Evolutionary conservation across 768 basidiomycete species (phyloP).

Genomic region (Suillus fuscotomentosus): DNA sequence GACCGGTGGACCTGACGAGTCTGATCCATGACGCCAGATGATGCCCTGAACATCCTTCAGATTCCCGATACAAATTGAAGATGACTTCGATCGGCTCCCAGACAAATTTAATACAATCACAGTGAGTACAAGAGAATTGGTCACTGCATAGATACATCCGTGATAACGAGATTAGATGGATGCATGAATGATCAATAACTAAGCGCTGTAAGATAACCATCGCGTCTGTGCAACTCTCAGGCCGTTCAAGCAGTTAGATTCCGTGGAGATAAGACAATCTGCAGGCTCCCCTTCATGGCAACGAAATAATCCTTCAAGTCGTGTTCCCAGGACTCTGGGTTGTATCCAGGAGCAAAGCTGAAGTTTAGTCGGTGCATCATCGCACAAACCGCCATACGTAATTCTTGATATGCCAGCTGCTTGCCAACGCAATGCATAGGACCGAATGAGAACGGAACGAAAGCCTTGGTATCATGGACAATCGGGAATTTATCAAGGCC

Average conservation of each 20-base stretch:
- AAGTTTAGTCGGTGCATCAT: slow-evolving; percentile 43
- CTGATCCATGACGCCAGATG: neutral
- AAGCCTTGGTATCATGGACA: slow-evolving; percentile 35
- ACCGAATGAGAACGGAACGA: slow-evolving; percentile 46
- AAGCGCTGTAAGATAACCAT: slow-evolving; percentile 24
- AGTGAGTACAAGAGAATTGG: neutral
- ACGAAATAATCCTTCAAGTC: slow-evolving; percentile 40
- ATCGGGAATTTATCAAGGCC: slow-evolving; percentile 27
- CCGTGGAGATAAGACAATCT: slow-evolving; percentile 36
- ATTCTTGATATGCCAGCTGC: slow-evolving; percentile 42
- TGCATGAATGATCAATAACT: slow-evolving; percentile 19
- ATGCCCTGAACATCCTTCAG: neutral
- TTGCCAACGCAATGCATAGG: slow-evolving; percentile 46
- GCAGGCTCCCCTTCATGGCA: slow-evolving; percentile 32
- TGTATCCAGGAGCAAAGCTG: slow-evolving; percentile 37
- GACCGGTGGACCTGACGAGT: slow-evolving; percentile 1
- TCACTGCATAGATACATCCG: neutral
- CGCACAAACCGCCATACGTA: slow-evolving; percentile 36
- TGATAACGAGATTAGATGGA: slow-evolving; percentile 11
- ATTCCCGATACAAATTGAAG: neutral
- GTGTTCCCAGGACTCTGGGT: slow-evolving; percentile 30
- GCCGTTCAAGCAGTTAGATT: slow-evolving; percentile 15
- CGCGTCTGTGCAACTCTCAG: slow-evolving; percentile 8
- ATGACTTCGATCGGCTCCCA: neutral
- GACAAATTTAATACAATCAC: neutral